These are phyloP conservation scores for Stachybotrys chlorohalonatus DNA, from an alignment of 2,329 filamentous ascomycete species.

Conservation along the genomic window DNA sequence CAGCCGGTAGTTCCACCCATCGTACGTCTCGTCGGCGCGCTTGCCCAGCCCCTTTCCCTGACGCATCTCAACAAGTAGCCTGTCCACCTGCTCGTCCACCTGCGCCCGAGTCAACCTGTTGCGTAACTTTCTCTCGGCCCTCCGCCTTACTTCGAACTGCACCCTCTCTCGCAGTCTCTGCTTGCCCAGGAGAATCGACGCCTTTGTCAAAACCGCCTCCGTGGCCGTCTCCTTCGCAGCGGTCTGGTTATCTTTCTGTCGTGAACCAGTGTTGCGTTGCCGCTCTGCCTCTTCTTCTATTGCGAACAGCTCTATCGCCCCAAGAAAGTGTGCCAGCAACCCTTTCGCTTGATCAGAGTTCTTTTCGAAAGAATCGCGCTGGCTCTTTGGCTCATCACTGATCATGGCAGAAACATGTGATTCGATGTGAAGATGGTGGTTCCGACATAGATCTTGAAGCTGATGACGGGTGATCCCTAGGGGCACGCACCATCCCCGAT, in stretches of 20 bases:
- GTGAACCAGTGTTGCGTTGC: background rate
- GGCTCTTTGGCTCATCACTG: no score
- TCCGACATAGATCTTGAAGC: no score
- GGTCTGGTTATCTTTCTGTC: background rate
- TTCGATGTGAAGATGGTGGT: no score
- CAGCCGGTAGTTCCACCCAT: background rate
- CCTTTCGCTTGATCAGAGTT: no score
- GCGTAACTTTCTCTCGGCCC: background rate
- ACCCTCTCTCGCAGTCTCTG: background rate
- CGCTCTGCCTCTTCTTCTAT: background rate
- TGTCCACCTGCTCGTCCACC: background rate
- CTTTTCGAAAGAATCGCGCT: no score
- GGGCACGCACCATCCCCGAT: no score
- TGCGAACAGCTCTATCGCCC: background rate
- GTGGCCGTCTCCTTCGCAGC: background rate
- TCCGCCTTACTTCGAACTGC: background rate
- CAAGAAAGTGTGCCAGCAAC: no score
- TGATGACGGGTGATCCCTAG: no score
- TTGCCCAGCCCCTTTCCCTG: background rate
- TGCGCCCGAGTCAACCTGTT: slow-evolving; percentile 1
- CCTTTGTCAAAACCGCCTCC: background rate
- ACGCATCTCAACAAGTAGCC: background rate
- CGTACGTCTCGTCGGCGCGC: background rate
- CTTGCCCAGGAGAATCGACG: background rate
- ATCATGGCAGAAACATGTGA: no score